These are phyloP conservation scores for Lagenaria siceraria DNA, from an alignment of 306 rosid genomes.

Conservation along the genomic window DNA sequence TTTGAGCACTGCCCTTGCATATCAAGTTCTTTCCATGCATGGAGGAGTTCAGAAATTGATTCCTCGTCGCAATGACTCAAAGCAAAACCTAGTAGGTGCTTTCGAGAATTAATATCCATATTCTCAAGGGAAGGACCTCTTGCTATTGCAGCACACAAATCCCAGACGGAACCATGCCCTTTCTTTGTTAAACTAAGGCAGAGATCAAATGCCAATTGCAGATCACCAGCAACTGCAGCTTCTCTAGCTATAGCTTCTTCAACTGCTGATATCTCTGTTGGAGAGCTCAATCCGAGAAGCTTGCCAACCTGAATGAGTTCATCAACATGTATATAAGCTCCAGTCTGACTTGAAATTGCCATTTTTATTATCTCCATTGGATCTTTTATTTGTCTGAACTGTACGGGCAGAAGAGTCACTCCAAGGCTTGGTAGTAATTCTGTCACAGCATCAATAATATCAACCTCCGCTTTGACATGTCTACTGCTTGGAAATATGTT, in stretches of 20 bases:
- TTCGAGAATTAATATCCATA: constrained; percentile 78
- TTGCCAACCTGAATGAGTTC: constrained; percentile 84
- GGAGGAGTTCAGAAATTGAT: constrained; percentile 79
- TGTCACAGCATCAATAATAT: constrained; percentile 76
- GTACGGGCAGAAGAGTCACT: constrained; percentile 91
- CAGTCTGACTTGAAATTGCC: constrained; percentile 73
- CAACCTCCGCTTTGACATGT: constrained; percentile 65
- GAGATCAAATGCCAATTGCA: constrained; percentile 93
- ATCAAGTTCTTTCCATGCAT: constrained; percentile 94
- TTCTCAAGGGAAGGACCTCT: constrained; percentile 98
- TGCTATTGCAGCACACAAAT: constrained; percentile 95
- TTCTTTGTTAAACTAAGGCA: constrained; percentile 80
- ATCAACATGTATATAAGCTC: constrained; percentile 94
- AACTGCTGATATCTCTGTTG: constrained; percentile 64
- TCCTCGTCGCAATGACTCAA: constrained; percentile 92
- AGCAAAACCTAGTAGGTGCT: constrained; percentile 84
- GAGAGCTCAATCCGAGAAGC: constrained; percentile 78
- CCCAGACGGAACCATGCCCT: constrained; percentile 92
- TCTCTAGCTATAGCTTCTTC: constrained; percentile 99
- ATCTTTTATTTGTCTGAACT: constrained; percentile 85
- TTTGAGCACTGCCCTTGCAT: constrained; percentile 85
- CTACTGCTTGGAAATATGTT: constrained; percentile 57
- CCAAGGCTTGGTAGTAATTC: constrained; percentile 86
- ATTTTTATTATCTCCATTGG: constrained; percentile 84
- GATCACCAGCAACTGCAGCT: constrained; percentile 99